Base-by-base conservation (phyloP, 352 stramenopile species). In the Globisporangium nodosum region DNA sequence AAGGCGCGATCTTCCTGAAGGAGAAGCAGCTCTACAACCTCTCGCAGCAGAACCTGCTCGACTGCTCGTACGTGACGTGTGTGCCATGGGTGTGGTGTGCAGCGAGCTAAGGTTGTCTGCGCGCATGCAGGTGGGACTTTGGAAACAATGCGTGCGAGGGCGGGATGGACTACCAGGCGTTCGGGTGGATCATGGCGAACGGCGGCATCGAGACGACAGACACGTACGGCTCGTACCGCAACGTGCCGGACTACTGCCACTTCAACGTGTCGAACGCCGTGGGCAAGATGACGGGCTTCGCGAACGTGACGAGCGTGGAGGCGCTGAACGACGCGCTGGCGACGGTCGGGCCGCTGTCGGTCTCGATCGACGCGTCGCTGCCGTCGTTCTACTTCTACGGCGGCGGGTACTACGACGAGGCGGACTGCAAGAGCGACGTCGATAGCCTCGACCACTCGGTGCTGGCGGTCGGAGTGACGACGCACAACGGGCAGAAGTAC, bases 401-500 rank as follows among this genome's bases (percentile, higher is more conserved):
- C 15, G 85, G 85, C 42, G 89, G 89, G 24, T 94, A 79, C 47
- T 97, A 94, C 61, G 79, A 96, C 58, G 84, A 97, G 49, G 61
- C 73, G 0, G 69, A 74, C 27, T 99, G 96, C 72, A 96, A 92
- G 60, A 96, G 76, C 59, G 89, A 91, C 50, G 50, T 90, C n/a
- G 89, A 97, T 62, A 92, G 88, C 50, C 73, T 98, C 15, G 88
- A 97, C 60, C 93, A 98, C 69, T 96, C 90, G 24, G 90, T 97
- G 37, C 70, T 97, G 16, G 82, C 92, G 3, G 91, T 97, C 1
- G 93, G 93, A 39, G 90, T 96, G 58, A 96, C 87, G 20, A 91
- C 74, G 20, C 68, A 94, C 63, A 77, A 92, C 12, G 92, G 81
- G 0, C 86, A 97, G 60, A 93, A 96, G 70, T 98, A 97, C 72